Evolutionary conservation across 1,284 basidiomycete genomes (phyloP).

Genomic region (Xerocomus minutiporus): DNA sequence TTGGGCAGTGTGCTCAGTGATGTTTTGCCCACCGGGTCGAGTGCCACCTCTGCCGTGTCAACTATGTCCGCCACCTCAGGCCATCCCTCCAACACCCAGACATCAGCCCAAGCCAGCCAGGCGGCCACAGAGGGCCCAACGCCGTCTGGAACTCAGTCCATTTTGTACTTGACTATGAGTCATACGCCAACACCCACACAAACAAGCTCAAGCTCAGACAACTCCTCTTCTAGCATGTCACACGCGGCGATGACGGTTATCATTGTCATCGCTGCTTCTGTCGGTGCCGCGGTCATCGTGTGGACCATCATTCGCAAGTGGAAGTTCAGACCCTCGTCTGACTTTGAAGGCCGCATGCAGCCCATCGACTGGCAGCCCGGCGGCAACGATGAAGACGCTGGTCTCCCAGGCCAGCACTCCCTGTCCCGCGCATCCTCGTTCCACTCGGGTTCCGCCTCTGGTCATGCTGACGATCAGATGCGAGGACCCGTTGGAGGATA

Average conservation of each 20-base stretch:
- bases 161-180: constrained; percentile 16
- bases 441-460: constrained; percentile 56
- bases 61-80: constrained; percentile 13
- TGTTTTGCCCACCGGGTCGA: constrained; percentile 17
- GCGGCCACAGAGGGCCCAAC: constrained; percentile 2
- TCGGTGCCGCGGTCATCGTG: constrained; percentile 65
- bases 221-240: constrained; percentile 37
- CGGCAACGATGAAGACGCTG: constrained; percentile 43
- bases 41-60: constrained; percentile 10
- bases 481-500: constrained; percentile 9
- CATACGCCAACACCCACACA: constrained; percentile 23
- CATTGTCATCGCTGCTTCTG: constrained; percentile 60
- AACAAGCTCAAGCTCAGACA: background rate
- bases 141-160: constrained; percentile 20
- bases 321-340: constrained; percentile 77
- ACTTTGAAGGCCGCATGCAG: constrained; percentile 78
- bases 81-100: constrained; percentile 13
- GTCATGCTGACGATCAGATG: constrained; percentile 40
- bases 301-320: constrained; percentile 91
- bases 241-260: constrained; percentile 69
- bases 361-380: constrained; percentile 81
- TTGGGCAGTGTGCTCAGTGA: constrained; percentile 8
- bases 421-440: constrained; percentile 64
- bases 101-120: constrained; percentile 12
- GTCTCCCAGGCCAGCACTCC: constrained; percentile 49